Evolutionary conservation across 441 rosid genomes (phyloP).

Genomic region (Sinapis alba): DNA sequence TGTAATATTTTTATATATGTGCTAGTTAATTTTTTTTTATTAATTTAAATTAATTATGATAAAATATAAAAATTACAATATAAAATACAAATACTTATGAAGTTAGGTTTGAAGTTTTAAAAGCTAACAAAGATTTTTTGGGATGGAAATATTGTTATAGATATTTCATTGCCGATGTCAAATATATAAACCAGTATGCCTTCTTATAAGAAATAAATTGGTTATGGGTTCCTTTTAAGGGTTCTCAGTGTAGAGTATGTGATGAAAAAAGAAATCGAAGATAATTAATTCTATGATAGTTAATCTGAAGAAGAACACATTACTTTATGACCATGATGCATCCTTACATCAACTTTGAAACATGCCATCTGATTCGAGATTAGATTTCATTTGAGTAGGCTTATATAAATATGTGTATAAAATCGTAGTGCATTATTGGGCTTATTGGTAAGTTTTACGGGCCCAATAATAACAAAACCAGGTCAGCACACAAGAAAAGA

Average conservation of each 20-base stretch:
- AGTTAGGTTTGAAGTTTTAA: no score
- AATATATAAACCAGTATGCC: not conserved
- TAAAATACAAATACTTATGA: no score
- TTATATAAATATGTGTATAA: no score
- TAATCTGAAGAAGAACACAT: no score
- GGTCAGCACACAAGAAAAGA: conserved; percentile 5
- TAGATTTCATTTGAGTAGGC: no score
- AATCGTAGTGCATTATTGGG: not conserved
- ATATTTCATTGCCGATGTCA: not conserved
- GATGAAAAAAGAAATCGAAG: not conserved
- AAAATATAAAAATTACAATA: no score
- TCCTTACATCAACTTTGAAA: not conserved
- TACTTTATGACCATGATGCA: not conserved
- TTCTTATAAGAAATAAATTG: not conserved
- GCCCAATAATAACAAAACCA: conserved; percentile 21
- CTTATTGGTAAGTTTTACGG: not conserved
- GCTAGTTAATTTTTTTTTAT: no score
- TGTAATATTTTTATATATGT: no score
- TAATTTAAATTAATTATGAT: no score
- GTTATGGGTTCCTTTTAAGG: not conserved
- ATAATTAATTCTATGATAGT: no score
- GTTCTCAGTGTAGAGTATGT: not conserved
- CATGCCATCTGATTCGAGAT: not conserved
- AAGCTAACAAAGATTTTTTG: not conserved
- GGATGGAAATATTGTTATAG: not conserved